phyloP scores from a whole-genome alignment of 2,329 filamentous ascomycete species.

The Diaporthe vexans region DNA sequence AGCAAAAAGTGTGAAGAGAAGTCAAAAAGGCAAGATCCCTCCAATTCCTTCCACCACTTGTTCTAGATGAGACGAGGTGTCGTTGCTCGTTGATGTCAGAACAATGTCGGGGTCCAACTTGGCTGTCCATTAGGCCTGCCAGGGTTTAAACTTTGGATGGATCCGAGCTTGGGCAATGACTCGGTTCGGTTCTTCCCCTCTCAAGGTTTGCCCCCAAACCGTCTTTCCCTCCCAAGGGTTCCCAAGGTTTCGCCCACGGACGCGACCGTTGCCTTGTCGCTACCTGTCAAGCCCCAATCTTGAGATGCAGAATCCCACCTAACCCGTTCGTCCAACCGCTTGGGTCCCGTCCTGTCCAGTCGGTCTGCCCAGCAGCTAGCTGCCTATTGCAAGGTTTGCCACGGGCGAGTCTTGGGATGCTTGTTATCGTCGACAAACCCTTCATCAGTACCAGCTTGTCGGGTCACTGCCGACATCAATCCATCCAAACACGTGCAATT shows the following conservation, averaged over 20 bases:
- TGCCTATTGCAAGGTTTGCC: conserved; percentile 5
- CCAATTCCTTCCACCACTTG: not conserved
- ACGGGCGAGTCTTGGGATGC: conserved; percentile 4
- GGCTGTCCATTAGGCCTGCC: not conserved
- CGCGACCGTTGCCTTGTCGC: conserved; percentile 19
- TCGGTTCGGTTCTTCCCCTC: not conserved
- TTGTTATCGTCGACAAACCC: not conserved
- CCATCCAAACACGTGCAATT: not conserved
- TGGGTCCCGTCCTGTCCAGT: conserved; percentile 8
- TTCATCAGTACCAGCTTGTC: not conserved
- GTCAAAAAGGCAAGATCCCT: not conserved
- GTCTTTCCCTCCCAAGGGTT: not conserved
- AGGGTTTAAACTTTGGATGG: conserved; percentile 21
- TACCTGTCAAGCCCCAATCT: conserved; percentile 12
- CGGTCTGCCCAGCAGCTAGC: not conserved
- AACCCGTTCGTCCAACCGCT: conserved; percentile 21
- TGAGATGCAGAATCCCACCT: conserved; percentile 14
- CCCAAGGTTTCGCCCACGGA: conserved; percentile 3
- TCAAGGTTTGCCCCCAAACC: not conserved
- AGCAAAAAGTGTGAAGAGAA: not conserved
- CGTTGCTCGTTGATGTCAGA: not conserved
- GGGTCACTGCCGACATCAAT: not conserved
- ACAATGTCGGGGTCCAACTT: not conserved
- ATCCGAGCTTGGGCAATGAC: conserved; percentile 18
- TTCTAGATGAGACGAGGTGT: conserved; percentile 15